Base-by-base conservation (phyloP, 2,329 filamentous ascomycete genomes). In the Verticillium albo-atrum region DNA sequence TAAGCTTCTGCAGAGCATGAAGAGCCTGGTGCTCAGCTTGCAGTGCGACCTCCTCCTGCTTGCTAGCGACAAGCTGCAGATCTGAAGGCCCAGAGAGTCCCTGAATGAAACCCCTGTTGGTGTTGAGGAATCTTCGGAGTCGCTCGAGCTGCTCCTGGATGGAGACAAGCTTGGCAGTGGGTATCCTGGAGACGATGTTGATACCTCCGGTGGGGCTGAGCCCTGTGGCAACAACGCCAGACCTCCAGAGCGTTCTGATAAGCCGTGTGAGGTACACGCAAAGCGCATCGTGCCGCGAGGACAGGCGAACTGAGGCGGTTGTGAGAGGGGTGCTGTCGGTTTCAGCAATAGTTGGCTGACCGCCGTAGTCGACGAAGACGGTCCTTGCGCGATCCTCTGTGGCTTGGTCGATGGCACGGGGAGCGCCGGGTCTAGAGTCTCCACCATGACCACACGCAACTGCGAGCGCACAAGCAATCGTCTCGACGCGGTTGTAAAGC, bases 21-120 rank as follows among this genome's bases (percentile, higher is more conserved):
- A 99, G 82, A 12, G 93, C 93, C 67, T 96, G 91, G 71, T 99
- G 94, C 73, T 99, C 95, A 15, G 92, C 94, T 72, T 97, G 94
- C 25, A 97, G 80, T 1, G 93, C 91, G 54, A 97, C 85, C 72
- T 98, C 94, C 67, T 97, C 95, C 70, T 97, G 90, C 64, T 94
- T 89, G 59, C 87, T 95, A 0, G 86, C 84, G 1, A 89, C 89
- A 56, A 89, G 84, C 55, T 89, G 86, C n/a, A 96, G 77, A 55
- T 94, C 90, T 57, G 95, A 90, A 0, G 96, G 91, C 0, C 94
- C 94, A n/a, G 92, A 90, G 56, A 99, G 79, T 6, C 96, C 95
- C 70, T 97, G 93, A 60, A 99, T 98, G 61, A 96, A 92, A 56
- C 86, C 88, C 64, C 89, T 90, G 74, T 99, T 99, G n/a, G 85